Percentiles rank a stretch among this genome's conserved stretches.
phyloP scores from a whole-genome alignment of 345 rosid species.

The Capsella bursapastoris region DNA sequence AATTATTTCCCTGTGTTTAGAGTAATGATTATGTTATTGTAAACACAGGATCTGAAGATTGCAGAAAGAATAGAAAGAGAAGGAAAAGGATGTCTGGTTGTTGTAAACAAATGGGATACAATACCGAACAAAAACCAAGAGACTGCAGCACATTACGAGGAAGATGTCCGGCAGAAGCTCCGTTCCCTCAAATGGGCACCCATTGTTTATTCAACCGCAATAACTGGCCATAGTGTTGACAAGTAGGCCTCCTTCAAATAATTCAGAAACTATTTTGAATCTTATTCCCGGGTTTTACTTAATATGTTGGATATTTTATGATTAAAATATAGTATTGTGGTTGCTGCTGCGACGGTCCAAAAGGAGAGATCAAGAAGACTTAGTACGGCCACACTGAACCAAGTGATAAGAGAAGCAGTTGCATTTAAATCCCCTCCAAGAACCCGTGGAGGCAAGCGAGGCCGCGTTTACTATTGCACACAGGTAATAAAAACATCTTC shows the following conservation, averaged over 20 bases:
- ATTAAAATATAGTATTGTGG: slow-evolving; percentile 63
- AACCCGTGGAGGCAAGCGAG: slow-evolving; percentile 89
- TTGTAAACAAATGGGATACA: slow-evolving; percentile 99
- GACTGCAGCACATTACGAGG: slow-evolving; percentile 75
- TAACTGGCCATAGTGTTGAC: slow-evolving; percentile 84
- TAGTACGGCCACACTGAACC: slow-evolving; percentile 79
- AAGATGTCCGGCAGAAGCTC: slow-evolving; percentile 90
- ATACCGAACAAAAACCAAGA: slow-evolving; percentile 90
- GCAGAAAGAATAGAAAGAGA: slow-evolving; percentile 95
- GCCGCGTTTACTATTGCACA: slow-evolving; percentile 89
- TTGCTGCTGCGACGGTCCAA: slow-evolving; percentile 76
- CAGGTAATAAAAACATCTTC: slow-evolving; percentile 56
- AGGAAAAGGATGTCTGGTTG: slow-evolving; percentile 94
- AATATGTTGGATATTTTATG: slow-evolving; percentile 9
- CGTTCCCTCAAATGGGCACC: slow-evolving; percentile 95
- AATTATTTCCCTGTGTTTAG: background rate
- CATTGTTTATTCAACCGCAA: slow-evolving; percentile 88
- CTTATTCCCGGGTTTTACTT: background rate
- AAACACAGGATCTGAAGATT: slow-evolving; percentile 71
- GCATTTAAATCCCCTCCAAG: slow-evolving; percentile 95
- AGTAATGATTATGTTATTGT: background rate
- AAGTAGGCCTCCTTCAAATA: slow-evolving; percentile 55
- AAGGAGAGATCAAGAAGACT: slow-evolving; percentile 94
- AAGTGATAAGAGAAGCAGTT: slow-evolving; percentile 82
- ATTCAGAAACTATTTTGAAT: background rate